A percentile compares a stretch with the other conserved stretches of the same genome.
Conservation (phyloP, 805 yeast genomes). For the Nakazawaea ernobii region DNA sequence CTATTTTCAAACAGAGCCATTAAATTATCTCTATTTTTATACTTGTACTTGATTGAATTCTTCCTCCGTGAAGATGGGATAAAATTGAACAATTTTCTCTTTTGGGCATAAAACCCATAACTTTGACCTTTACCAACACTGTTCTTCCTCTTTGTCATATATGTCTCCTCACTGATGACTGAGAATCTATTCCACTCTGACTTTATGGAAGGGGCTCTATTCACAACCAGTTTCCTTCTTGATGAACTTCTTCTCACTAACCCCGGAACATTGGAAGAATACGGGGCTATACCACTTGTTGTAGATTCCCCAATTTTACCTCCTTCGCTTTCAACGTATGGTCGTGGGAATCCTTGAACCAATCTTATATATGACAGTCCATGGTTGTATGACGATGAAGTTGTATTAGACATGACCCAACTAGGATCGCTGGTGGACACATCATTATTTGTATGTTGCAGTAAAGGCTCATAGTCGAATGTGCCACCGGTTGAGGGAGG, state of each 20-base stretch:
- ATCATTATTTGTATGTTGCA: neutral
- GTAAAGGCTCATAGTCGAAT: conserved; percentile 1
- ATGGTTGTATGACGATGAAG: neutral
- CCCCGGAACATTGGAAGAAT: neutral
- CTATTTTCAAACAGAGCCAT: neutral
- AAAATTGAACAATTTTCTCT: conserved; percentile 5
- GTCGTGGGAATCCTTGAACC: no score
- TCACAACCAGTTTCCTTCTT: conserved; percentile 2
- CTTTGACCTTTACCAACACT: neutral
- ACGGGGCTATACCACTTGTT: neutral
- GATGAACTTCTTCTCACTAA: conserved; percentile 3
- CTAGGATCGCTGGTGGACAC: neutral
- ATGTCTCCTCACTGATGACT: conserved; percentile 2
- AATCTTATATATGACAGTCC: neutral
- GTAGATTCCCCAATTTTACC: neutral
- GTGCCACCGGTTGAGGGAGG: neutral
- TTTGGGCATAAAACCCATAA: neutral
- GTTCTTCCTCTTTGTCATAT: neutral
- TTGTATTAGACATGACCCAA: neutral
- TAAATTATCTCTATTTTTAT: neutral
- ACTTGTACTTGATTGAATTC: neutral
- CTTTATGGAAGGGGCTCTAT: conserved; percentile 9
- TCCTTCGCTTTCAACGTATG: neutral
- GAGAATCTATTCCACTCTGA: conserved; percentile 6
- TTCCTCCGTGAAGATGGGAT: neutral